Evolutionary conservation across 2,329 filamentous ascomycete species (phyloP).

Genomic region (Aschersonia sp.): DNA sequence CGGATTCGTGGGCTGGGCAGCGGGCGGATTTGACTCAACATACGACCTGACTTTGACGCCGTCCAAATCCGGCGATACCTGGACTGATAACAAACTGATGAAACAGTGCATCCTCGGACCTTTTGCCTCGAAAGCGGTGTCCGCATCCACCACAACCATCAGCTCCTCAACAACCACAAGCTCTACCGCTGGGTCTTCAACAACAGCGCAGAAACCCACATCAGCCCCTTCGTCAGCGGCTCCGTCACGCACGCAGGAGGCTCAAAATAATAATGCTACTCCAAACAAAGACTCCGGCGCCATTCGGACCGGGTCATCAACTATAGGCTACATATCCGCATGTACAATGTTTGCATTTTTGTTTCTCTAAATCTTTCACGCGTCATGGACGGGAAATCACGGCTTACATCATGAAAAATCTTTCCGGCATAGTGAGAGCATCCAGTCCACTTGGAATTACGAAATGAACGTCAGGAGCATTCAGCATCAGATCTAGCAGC

Average conservation of each 20-base stretch:
- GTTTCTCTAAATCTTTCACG: too few relatives aligned
- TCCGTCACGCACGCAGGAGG: not conserved
- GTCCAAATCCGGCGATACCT: conserved; percentile 8
- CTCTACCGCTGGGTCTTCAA: not conserved
- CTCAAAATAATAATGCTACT: not conserved
- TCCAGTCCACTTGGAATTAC: not conserved
- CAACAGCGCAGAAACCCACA: not conserved
- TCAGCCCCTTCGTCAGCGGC: not conserved
- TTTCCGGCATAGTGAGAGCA: too few relatives aligned
- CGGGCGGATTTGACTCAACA: conserved; percentile 25
- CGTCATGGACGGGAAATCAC: too few relatives aligned
- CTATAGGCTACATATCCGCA: not conserved
- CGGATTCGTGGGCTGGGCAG: conserved; percentile 31
- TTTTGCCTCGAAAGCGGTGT: conserved; percentile 8
- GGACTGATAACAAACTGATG: conserved; percentile 25
- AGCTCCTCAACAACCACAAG: not conserved
- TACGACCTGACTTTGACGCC: conserved; percentile 31
- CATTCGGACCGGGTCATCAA: not conserved
- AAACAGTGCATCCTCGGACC: conserved; percentile 24
- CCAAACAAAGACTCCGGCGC: too few relatives aligned
- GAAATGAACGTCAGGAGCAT: not conserved
- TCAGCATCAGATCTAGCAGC: not conserved
- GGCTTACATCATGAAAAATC: too few relatives aligned
- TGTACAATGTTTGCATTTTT: not conserved
- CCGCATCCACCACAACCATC: not conserved